Evolutionary conservation across 1,284 basidiomycete genomes (phyloP).

Genomic region (Exobasidium rhododendri): DNA sequence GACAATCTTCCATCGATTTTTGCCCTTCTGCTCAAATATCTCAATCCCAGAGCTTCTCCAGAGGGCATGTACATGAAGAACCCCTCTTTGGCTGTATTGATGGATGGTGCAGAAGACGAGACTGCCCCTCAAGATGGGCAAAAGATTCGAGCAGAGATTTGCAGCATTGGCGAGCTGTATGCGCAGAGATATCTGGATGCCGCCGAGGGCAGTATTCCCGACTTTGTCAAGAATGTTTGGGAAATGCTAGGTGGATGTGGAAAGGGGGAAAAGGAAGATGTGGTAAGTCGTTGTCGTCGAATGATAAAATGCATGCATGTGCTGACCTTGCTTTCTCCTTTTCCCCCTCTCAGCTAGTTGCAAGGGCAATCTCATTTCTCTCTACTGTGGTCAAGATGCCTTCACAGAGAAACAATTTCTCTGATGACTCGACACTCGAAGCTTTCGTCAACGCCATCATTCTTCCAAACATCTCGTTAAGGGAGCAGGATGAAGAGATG

Average conservation of each 20-base stretch:
- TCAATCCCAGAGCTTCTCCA: slow-evolving; percentile 7
- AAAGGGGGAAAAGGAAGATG: slow-evolving; percentile 68
- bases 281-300: slow-evolving; percentile 62
- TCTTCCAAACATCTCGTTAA: slow-evolving; percentile 82
- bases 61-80: slow-evolving; percentile 39
- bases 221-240: slow-evolving; percentile 90
- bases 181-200: slow-evolving; percentile 88
- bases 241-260: slow-evolving; percentile 65
- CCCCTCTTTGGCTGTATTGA: slow-evolving; percentile 29
- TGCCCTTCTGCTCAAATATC: slow-evolving; percentile 38
- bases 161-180: slow-evolving; percentile 90
- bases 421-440: slow-evolving; percentile 68
- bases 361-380: slow-evolving; percentile 87
- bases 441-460: slow-evolving; percentile 85
- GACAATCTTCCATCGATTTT: slow-evolving; percentile 66
- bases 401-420: slow-evolving; percentile 65
- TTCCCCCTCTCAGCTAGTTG: slow-evolving; percentile 72
- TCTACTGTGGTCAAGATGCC: slow-evolving; percentile 73
- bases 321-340: background rate
- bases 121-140: slow-evolving; percentile 75
- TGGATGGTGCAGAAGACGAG: slow-evolving; percentile 65
- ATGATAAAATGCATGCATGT: background rate
- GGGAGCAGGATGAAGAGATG: slow-evolving; percentile 88
- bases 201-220: slow-evolving; percentile 68
- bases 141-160: slow-evolving; percentile 80